Evolutionary conservation across 805 yeast genomes (phyloP).

Genomic region (Wickerhamiella sergipiensis): DNA sequence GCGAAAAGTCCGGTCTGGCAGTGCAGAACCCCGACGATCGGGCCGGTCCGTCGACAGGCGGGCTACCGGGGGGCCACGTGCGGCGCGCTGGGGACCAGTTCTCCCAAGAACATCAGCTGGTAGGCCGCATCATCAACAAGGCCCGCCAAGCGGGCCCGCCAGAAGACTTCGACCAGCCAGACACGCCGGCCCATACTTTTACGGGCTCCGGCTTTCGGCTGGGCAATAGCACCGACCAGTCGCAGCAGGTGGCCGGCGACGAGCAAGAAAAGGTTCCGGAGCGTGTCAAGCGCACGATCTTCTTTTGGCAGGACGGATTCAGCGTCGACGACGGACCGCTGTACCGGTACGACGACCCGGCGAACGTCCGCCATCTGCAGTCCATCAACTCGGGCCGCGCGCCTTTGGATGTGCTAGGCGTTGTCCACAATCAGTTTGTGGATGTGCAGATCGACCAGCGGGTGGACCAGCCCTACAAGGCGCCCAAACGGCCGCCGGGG

Average conservation of each 20-base stretch:
- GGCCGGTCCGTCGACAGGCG: conserved; percentile 6
- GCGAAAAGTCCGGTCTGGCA: conserved; percentile 61
- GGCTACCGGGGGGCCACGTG: conserved; percentile 1
- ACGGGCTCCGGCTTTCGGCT: conserved; percentile 24
- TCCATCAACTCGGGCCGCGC: conserved; percentile 85
- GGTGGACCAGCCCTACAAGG: conserved; percentile 62
- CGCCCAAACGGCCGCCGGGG: conserved; percentile 47
- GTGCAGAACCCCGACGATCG: conserved; percentile 51
- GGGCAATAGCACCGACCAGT: conserved; percentile 17
- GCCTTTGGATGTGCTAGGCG: conserved; percentile 70
- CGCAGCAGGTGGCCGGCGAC: conserved; percentile 1
- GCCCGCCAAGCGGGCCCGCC: conserved; percentile 20
- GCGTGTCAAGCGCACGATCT: conserved; percentile 46
- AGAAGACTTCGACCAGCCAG: conserved; percentile 7
- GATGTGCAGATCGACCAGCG: conserved; percentile 77
- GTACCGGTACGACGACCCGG: conserved; percentile 82
- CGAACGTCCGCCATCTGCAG: conserved; percentile 60
- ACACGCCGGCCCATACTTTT: conserved; percentile 11
- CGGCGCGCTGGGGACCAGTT: conserved; percentile 8
- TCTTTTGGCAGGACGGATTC: conserved; percentile 95
- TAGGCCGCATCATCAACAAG: conserved; percentile 24
- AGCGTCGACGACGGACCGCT: conserved; percentile 86
- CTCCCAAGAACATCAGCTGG: conserved; percentile 14
- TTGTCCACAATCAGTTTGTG: conserved; percentile 82
- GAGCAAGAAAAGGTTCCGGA: conserved; percentile 14